A percentile compares a stretch with the other conserved stretches of the same genome.
phyloP scores from a whole-genome alignment of 1,139 yeast genomes.

The Blastobotrys indianensis region DNA sequence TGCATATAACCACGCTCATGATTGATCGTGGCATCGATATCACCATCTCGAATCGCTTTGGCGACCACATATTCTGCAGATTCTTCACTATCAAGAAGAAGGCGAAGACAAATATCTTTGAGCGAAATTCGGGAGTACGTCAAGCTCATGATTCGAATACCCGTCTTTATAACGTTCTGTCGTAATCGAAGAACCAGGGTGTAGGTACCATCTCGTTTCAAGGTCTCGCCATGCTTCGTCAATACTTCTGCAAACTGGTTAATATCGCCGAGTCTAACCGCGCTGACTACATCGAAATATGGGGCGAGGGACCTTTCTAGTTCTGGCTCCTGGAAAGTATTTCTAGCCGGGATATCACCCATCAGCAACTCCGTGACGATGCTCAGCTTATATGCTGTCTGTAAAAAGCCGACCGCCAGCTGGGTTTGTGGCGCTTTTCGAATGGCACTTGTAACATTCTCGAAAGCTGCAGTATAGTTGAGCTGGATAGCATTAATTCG shows the following conservation, averaged over 20 bases:
- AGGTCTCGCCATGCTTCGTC: conserved; percentile 52
- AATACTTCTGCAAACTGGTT: conserved; percentile 73
- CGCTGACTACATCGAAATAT: conserved; percentile 80
- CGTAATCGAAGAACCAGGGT: conserved; percentile 84
- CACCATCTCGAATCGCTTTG: conserved; percentile 95
- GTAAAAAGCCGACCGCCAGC: conserved; percentile 80
- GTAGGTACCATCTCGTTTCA: conserved; percentile 74
- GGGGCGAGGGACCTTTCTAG: conserved; percentile 63
- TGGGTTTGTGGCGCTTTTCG: conserved; percentile 96
- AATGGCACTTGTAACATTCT: conserved; percentile 83
- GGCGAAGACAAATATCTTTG: conserved; percentile 83
- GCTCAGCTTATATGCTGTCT: conserved; percentile 82
- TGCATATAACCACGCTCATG: conserved; percentile 91
- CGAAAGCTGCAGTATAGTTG: conserved; percentile 87
- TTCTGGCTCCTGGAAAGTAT: conserved; percentile 62
- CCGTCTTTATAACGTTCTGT: conserved; percentile 96
- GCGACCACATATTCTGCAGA: conserved; percentile 96
- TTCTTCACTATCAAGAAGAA: conserved; percentile 89
- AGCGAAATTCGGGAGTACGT: conserved; percentile 88
- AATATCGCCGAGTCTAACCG: conserved; percentile 90
- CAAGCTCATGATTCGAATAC: conserved; percentile 87
- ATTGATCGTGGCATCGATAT: conserved; percentile 89
- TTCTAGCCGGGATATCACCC: conserved; percentile 96
- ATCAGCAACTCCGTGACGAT: conserved; percentile 85
- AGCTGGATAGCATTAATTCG: conserved; percentile 87